Base-by-base conservation (phyloP, 2,329 filamentous ascomycete genomes). In the Exophiala mesophila region DNA sequence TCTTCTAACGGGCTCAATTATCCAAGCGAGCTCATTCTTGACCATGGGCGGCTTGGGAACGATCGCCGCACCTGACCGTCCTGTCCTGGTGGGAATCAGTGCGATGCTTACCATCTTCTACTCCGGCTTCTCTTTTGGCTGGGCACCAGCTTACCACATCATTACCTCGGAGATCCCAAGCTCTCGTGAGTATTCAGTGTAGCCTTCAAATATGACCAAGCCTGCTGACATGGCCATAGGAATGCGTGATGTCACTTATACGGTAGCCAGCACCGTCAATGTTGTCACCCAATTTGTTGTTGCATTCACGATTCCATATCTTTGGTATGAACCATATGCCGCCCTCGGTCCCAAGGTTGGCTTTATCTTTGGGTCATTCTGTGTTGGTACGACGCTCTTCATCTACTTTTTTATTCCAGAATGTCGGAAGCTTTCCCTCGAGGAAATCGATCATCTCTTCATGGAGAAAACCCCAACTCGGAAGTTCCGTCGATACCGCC, bases 291-390 rank as follows among this genome's bases (percentile, higher is more conserved):
- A 65, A 44, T 55, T 46, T 43, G 51, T 58, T 4, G 57, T 66
- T 3, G 59, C 59, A 2, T 67, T 68, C 33, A 56, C 54, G 7
- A 56, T 65, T 9, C 66, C 65, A 0, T 68, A 68, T 44, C 57
- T 67, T 13, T 53, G 64, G 5, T 58, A 65, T 41, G 52, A 54
- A 10, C 59, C 58, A 7, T 63, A 64, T 19, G 63, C 62, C 3
- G 53, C 55, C 19, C 57, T 68, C 6, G 57, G 59, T 1, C 54
- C 59, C 6, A 64, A 64, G 40, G 58, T 65, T 3, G 63, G 62
- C 9, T 65, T 65, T 37, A 60, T 66, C 36, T 65, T 60, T 31
- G 63, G 60, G 3, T 42, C 54, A 15, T 47, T 60, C 17, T 52
- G 57, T 6, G 41, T 58, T 16, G 18, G 45, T 7, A 42, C 44